Evolutionary conservation across 805 yeast genomes (phyloP), one percentile per base, ranked within the genome.

Genomic region (Dipodascus albidus): DNA sequence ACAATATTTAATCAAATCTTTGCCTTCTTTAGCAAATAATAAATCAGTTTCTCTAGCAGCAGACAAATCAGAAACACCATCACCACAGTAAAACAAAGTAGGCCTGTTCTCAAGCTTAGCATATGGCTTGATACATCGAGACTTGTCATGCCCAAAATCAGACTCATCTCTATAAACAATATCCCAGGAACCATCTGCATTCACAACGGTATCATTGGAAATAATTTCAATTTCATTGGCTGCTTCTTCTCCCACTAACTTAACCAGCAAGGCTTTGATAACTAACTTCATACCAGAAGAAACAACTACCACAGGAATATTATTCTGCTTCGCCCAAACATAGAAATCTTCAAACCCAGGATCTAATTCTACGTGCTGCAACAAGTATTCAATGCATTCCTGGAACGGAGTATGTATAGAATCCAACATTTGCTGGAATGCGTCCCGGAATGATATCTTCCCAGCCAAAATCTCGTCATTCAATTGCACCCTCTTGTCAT

Each of bases 41-140:
- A 91, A 74, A 68, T 93, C 91, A 44, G 99, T 89, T 69, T 93
- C 96, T 64, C 85, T 83, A 22, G 98, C 97, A 22, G 99, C 99
- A 54, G 88, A 80, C 60, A 93, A 74, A 68, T 93, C 99, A 49
- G 95, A 83, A 31, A 93, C 96, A 58, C 99, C 99, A 67, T 93
- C 99, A 55, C 99, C 99, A 64, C 96, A 87, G 74, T 93, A 93
- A 67, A 91, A 87, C 61, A 88, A 76, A 42, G 74, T 72, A 15
- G 95, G 96, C 50, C 79, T 75, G 20, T 68, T 63, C 4, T 62
- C 67, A 20, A 66, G 65, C 51, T 58, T 54, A 21, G 70, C 70
- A 62, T 72, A 64, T 55, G 74, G 67, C 54, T 78, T 76, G 61
- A 93, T 91, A 24, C 93, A 84, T 54, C 79, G 76, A 27, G 96